These are phyloP conservation scores for Pyrenopolyporus hunteri DNA, from an alignment of 495 filamentous ascomycete species.

Conservation along the genomic window DNA sequence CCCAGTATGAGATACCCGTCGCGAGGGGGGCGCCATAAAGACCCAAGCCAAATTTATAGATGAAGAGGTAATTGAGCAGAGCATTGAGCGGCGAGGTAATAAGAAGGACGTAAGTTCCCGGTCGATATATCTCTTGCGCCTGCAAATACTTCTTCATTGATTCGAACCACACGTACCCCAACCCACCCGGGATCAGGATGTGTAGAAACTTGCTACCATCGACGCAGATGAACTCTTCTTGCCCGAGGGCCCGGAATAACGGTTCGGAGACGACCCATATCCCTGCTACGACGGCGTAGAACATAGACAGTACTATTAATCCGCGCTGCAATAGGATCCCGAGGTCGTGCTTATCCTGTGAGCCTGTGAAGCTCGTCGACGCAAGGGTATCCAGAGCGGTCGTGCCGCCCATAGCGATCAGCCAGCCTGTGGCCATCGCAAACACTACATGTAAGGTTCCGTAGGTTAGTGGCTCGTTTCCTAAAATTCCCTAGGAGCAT, in stretches of 20 bases:
- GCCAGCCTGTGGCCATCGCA: slow-evolving; percentile 88
- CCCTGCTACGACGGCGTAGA: slow-evolving; percentile 77
- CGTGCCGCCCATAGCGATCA: slow-evolving; percentile 90
- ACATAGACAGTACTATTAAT: slow-evolving; percentile 72
- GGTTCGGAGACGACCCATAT: slow-evolving; percentile 81
- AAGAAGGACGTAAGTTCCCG: slow-evolving; percentile 85
- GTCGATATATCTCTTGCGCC: slow-evolving; percentile 87
- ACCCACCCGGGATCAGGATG: slow-evolving; percentile 79
- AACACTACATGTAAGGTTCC: slow-evolving; percentile 64
- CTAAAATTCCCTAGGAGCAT: neutral
- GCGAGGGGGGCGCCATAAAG: slow-evolving; percentile 84
- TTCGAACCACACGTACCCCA: slow-evolving; percentile 94
- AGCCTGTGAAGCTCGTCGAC: slow-evolving; percentile 85
- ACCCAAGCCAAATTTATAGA: slow-evolving; percentile 71
- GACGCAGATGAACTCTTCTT: slow-evolving; percentile 77
- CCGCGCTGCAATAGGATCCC: slow-evolving; percentile 83
- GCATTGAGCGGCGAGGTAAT: slow-evolving; percentile 84
- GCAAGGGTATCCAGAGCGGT: slow-evolving; percentile 90
- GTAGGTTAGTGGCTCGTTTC: neutral
- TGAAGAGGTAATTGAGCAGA: slow-evolving; percentile 78
- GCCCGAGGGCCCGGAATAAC: slow-evolving; percentile 77
- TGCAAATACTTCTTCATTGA: slow-evolving; percentile 91
- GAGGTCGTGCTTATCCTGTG: slow-evolving; percentile 79
- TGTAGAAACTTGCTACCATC: slow-evolving; percentile 78
- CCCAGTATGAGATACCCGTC: slow-evolving; percentile 86